Evolutionary conservation across 768 basidiomycete genomes (phyloP).

Genomic region (Lentinula edodes): DNA sequence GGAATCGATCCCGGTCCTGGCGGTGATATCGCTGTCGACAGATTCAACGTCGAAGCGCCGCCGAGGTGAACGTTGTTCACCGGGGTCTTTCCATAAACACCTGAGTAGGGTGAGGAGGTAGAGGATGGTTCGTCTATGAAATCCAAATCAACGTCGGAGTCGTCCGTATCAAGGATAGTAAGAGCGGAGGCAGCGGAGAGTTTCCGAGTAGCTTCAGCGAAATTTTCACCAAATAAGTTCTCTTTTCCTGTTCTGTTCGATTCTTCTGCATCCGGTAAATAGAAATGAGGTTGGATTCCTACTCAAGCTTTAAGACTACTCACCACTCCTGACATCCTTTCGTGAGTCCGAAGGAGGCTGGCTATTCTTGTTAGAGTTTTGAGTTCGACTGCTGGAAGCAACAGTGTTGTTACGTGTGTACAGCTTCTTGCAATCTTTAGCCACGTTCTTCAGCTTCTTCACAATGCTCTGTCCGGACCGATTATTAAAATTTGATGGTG

Average conservation of each 20-base stretch:
- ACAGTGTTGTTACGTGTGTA: constrained; percentile 29
- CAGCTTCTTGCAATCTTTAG: constrained; percentile 75
- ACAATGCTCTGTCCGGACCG: constrained; percentile 58
- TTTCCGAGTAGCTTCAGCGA: constrained; percentile 55
- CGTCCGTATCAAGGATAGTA: constrained; percentile 37
- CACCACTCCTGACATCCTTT: not conserved
- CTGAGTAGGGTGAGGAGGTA: constrained; percentile 18
- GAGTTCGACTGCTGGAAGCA: constrained; percentile 23
- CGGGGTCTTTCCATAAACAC: constrained; percentile 45
- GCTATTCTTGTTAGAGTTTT: constrained; percentile 13
- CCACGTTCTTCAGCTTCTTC: constrained; percentile 75
- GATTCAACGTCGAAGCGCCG: constrained; percentile 17
- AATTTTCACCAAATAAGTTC: constrained; percentile 57
- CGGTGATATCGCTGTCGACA: constrained; percentile 16
- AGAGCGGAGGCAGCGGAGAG: constrained; percentile 9
- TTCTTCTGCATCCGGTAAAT: constrained; percentile 21
- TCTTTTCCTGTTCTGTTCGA: constrained; percentile 18
- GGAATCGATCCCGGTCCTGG: constrained; percentile 43
- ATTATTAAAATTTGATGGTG: not conserved
- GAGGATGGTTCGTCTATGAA: constrained; percentile 46
- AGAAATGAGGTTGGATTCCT: constrained; percentile 1
- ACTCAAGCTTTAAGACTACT: not conserved
- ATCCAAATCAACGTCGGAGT: constrained; percentile 75
- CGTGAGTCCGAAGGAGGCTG: not conserved
- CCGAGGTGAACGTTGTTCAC: constrained; percentile 34